phyloP scores from a whole-genome alignment of 495 filamentous ascomycete species.

The Aspergillus funiculosus region DNA sequence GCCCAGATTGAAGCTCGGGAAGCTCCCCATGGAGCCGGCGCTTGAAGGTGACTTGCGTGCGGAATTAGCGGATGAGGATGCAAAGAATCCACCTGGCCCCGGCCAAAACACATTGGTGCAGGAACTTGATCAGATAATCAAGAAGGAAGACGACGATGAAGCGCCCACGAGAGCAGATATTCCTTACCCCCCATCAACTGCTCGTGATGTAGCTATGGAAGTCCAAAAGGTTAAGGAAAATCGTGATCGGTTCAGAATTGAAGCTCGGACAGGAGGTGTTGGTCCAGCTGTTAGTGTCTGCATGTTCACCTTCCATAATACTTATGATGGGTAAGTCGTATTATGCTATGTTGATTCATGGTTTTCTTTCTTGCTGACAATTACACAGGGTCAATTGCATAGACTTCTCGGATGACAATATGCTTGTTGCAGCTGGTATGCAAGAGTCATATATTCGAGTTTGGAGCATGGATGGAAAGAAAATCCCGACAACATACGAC shows the following conservation, averaged over 20 bases:
- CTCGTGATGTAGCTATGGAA: conserved; percentile 86
- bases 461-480: conserved; percentile 79
- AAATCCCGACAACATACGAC: conserved; percentile 45
- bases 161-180: conserved; percentile 68
- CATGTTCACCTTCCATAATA: conserved; percentile 99
- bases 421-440: conserved; percentile 79
- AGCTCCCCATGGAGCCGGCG: conserved; percentile 70
- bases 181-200: conserved; percentile 77
- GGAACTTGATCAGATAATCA: conserved; percentile 80
- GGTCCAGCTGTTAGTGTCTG: conserved; percentile 76
- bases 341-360: not conserved
- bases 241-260: conserved; percentile 80
- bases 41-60: conserved; percentile 74
- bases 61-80: conserved; percentile 75
- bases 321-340: conserved; percentile 67
- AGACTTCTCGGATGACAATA: conserved; percentile 86
- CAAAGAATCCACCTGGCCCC: conserved; percentile 56
- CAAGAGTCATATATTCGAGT: conserved; percentile 92
- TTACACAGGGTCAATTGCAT: conserved; percentile 70
- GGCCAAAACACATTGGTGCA: conserved; percentile 64
- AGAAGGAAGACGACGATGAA: conserved; percentile 83
- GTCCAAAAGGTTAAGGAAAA: conserved; percentile 93
- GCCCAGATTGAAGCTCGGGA: conserved; percentile 67
- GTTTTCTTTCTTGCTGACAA: conserved; percentile 21
- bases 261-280: conserved; percentile 70